phyloP scores from a whole-genome alignment of 2,329 filamentous ascomycete species.

The Ilyonectria robusta region DNA sequence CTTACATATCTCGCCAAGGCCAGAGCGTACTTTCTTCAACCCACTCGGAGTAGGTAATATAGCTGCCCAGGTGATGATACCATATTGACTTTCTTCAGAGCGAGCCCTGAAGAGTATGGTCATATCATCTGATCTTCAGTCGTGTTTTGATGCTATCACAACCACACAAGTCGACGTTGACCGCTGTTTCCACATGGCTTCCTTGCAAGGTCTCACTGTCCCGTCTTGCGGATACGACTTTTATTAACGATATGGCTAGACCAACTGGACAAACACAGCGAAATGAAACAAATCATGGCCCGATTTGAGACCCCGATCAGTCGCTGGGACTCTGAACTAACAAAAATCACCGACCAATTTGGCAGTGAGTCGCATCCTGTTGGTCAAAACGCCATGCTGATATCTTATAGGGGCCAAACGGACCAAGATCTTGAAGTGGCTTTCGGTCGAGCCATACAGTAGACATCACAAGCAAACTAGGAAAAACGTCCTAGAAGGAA shows the following conservation, averaged over 20 bases:
- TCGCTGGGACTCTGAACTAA: conserved; percentile 2
- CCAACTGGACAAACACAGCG: conserved; percentile 5
- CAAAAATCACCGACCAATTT: conserved; percentile 2
- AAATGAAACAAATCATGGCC: conserved; percentile 1
- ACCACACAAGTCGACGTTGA: conserved; percentile 2
- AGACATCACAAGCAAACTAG: conserved; percentile 6
- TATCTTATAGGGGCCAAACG: neutral
- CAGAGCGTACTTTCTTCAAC: neutral
- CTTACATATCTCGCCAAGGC: conserved; percentile 1
- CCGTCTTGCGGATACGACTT: neutral
- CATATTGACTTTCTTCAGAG: neutral
- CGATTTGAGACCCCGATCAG: neutral
- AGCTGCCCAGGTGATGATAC: too few relatives aligned
- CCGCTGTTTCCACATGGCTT: conserved; percentile 1
- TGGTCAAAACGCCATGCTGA: neutral
- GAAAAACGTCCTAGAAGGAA: conserved; percentile 8
- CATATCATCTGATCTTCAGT: conserved; percentile 12
- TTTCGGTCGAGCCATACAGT: conserved; percentile 4
- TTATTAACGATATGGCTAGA: neutral
- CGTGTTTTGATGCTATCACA: conserved; percentile 1
- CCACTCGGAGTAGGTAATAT: neutral
- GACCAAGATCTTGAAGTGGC: neutral
- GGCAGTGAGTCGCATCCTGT: neutral
- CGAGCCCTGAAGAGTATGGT: neutral
- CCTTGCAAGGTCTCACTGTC: conserved; percentile 6